phyloP scores from a whole-genome alignment of 768 basidiomycete species.

The Kwoniella mangroviensis region DNA sequence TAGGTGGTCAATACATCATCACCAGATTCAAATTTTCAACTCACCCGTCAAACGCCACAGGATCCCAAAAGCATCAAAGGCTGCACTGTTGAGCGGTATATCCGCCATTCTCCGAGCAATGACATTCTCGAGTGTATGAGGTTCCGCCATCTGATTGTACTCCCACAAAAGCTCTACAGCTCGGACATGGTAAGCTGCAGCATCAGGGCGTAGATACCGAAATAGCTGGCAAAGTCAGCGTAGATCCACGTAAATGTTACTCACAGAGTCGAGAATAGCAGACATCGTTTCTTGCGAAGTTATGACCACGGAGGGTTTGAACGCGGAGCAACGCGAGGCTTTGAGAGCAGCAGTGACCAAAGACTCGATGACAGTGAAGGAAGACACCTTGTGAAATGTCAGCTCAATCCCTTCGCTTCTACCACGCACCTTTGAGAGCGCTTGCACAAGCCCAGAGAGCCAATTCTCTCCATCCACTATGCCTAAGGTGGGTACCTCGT shows the following conservation, averaged over 20 bases:
- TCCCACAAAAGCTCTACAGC: conserved; percentile 81
- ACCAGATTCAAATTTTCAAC: conserved; percentile 32
- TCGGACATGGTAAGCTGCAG: conserved; percentile 75
- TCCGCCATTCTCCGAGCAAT: conserved; percentile 74
- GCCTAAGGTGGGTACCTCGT: conserved; percentile 21
- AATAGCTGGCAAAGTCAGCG: conserved; percentile 63
- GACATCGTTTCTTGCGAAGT: conserved; percentile 62
- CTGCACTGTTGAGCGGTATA: conserved; percentile 61
- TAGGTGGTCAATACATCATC: background rate
- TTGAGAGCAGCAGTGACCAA: conserved; percentile 64
- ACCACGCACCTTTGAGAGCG: conserved; percentile 64
- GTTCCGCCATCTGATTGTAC: conserved; percentile 42
- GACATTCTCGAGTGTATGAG: conserved; percentile 41
- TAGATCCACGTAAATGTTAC: background rate
- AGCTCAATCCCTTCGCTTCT: conserved; percentile 16
- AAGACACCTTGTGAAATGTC: conserved; percentile 61
- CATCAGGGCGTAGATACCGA: conserved; percentile 71
- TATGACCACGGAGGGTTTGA: conserved; percentile 66
- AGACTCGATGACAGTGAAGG: conserved; percentile 74
- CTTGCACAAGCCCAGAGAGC: conserved; percentile 65
- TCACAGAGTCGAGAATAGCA: conserved; percentile 39
- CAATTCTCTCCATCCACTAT: conserved; percentile 60
- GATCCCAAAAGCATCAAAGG: conserved; percentile 86
- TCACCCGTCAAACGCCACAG: conserved; percentile 87
- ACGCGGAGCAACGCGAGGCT: conserved; percentile 27